phyloP scores from a whole-genome alignment of 352 stramenopile genomes.

The Phytophthora parvispora region DNA sequence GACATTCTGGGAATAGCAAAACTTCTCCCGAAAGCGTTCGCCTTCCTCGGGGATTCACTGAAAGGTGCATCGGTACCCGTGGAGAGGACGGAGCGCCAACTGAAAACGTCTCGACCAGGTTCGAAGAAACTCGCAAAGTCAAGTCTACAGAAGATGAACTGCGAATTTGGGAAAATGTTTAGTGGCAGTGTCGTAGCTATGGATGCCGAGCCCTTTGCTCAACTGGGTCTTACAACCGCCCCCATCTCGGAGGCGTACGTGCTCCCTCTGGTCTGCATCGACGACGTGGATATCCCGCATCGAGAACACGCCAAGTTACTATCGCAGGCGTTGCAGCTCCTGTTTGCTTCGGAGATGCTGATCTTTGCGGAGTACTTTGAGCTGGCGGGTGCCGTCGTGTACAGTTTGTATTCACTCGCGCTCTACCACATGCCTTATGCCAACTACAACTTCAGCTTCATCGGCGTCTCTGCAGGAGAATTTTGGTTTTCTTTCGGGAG shows the following conservation, averaged over 20 bases:
- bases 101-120: not conserved
- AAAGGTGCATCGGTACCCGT: not conserved
- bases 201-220: not conserved
- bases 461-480: conserved; percentile 4
- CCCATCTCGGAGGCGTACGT: not conserved
- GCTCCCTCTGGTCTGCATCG: conserved; percentile 1
- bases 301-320: conserved; percentile 24
- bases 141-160: not conserved
- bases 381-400: conserved; percentile 25
- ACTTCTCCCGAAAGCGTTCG: not conserved
- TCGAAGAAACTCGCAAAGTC: not conserved
- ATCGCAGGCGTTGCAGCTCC: conserved; percentile 23
- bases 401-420: conserved; percentile 33
- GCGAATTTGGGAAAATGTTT: not conserved
- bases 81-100: not conserved
- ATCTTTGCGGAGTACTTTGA: conserved; percentile 42
- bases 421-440: conserved; percentile 16
- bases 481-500: conserved; percentile 1
- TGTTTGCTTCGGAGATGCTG: conserved; percentile 33
- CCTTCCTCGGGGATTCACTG: not conserved
- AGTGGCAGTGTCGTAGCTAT: not conserved
- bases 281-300: conserved; percentile 20
- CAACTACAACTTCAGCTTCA: conserved; percentile 22
- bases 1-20: conserved; percentile 4
- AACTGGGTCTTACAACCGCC: not conserved